Evolutionary conservation across 1,284 basidiomycete genomes (phyloP).

Genomic region (Takashimella tepidaria): DNA sequence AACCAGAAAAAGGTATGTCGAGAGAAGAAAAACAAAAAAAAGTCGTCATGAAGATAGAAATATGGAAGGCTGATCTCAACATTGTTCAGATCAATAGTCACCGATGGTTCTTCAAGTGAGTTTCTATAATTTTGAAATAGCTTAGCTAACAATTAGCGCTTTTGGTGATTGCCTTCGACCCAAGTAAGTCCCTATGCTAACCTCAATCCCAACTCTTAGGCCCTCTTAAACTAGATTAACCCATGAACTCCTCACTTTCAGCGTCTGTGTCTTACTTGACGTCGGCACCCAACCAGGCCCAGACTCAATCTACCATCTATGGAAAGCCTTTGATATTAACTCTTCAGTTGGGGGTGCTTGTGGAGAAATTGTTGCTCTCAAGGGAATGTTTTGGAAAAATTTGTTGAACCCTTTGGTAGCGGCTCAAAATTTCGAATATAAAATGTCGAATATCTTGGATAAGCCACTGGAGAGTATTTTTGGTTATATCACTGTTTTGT

Average conservation of each 20-base stretch:
- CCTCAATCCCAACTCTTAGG: neutral
- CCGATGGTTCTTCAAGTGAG: conserved; percentile 79
- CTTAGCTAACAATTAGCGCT: conserved; percentile 27
- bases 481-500: conserved; percentile 84
- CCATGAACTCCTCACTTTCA: conserved; percentile 50
- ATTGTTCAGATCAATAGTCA: conserved; percentile 73
- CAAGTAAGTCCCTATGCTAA: conserved; percentile 40
- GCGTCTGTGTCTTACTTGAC: conserved; percentile 89
- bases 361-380: conserved; percentile 91
- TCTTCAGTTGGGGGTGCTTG: conserved; percentile 93
- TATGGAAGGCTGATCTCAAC: no score
- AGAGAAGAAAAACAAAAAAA: neutral
- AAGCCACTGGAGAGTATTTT: conserved; percentile 76
- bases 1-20: conserved; percentile 42
- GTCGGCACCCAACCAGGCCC: conserved; percentile 90
- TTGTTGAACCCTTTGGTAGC: conserved; percentile 71
- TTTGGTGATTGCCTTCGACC: conserved; percentile 38
- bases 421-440: conserved; percentile 65
- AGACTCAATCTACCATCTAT: conserved; percentile 86
- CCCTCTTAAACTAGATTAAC: neutral
- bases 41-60: no score
- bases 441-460: conserved; percentile 89
- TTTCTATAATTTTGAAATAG: neutral
- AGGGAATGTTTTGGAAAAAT: conserved; percentile 72
- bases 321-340: conserved; percentile 96